Evolutionary conservation across 495 filamentous ascomycete species (phyloP), one percentile per base, ranked within the genome.

Genomic region (Jackrogersella multiformis): DNA sequence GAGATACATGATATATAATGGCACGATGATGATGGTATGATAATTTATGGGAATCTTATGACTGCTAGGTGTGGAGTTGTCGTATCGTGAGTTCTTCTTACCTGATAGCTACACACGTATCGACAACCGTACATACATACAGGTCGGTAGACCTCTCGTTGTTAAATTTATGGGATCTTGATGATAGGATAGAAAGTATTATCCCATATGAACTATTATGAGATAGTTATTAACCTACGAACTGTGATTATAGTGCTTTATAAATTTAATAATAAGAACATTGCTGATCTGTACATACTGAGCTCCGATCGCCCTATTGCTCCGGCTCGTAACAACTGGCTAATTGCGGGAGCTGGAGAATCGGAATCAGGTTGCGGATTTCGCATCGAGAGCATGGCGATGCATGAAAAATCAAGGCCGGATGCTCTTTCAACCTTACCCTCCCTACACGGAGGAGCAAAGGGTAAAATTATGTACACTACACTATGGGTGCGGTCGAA

Each of bases 101-200:
- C 26, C 26, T 4, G 26, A 30, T 30, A 7, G 26, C 26, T 30
- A 30, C 26, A 30, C 26, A 30, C 26, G 7, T 7, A 7, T 7
- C 3, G 26, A 30, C 26, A 30, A n/a, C n/a, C n/a, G n/a, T n/a
- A n/a, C n/a, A n/a, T n/a, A n/a, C n/a, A n/a, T n/a, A n/a, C n/a
- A n/a, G n/a, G n/a, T n/a, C n/a, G n/a, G n/a, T n/a, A n/a, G n/a
- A n/a, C n/a, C n/a, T n/a, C n/a, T n/a, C n/a, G n/a, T n/a, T 21
- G 18, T 44, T 44, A 21, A 20, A 44, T 44, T 44, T 44, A 44
- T 44, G 45, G 26, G 45, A 21, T 49, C 45, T 30, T 49, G n/a
- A n/a, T n/a, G n/a, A n/a, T n/a, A n/a, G n/a, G n/a, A n/a, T n/a
- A n/a, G n/a, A n/a, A n/a, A n/a, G n/a, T n/a, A n/a, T n/a, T n/a